Conservation (phyloP, 495 filamentous ascomycete genomes). For the Aspergillus hancockii region DNA sequence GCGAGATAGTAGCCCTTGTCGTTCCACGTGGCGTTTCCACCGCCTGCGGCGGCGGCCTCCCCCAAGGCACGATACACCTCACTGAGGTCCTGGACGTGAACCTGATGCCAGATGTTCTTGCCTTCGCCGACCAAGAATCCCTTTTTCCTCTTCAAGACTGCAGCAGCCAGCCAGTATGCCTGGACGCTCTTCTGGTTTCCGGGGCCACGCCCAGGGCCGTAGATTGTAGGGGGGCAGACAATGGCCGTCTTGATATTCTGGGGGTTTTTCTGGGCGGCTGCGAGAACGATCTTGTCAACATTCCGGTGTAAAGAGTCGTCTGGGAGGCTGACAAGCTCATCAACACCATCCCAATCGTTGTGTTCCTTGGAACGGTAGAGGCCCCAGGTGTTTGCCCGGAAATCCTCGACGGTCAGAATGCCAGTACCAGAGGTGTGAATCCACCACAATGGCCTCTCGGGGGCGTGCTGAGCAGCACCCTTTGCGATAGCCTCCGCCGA, state of each 20-base stretch:
- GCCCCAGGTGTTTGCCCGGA: constrained; percentile 52
- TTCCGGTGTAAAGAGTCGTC: constrained; percentile 57
- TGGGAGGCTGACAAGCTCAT: constrained; percentile 58
- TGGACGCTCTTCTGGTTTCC: constrained; percentile 69
- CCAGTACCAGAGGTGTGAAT: constrained; percentile 69
- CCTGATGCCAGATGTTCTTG: constrained; percentile 69
- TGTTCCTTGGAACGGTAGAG: constrained; percentile 55
- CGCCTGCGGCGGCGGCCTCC: constrained; percentile 61
- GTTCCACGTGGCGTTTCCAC: constrained; percentile 69
- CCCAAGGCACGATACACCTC: constrained; percentile 64
- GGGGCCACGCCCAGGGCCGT: constrained; percentile 71
- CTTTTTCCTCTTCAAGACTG: constrained; percentile 60
- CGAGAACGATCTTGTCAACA: constrained; percentile 62
- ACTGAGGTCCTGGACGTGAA: constrained; percentile 73
- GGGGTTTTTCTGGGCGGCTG: constrained; percentile 36
- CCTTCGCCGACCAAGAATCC: constrained; percentile 66
- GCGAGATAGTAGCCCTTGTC: constrained; percentile 73
- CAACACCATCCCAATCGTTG: constrained; percentile 59
- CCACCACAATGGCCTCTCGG: constrained; percentile 49
- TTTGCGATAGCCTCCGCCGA: constrained; percentile 51
- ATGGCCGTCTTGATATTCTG: constrained; percentile 65
- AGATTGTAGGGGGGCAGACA: constrained; percentile 78
- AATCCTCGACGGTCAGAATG: constrained; percentile 56
- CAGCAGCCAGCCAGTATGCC: constrained; percentile 56
- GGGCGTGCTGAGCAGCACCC: constrained; percentile 43